These are phyloP conservation scores for Pythium oligandrum DNA, from an alignment of 352 stramenopile species.

Conservation along the genomic window DNA sequence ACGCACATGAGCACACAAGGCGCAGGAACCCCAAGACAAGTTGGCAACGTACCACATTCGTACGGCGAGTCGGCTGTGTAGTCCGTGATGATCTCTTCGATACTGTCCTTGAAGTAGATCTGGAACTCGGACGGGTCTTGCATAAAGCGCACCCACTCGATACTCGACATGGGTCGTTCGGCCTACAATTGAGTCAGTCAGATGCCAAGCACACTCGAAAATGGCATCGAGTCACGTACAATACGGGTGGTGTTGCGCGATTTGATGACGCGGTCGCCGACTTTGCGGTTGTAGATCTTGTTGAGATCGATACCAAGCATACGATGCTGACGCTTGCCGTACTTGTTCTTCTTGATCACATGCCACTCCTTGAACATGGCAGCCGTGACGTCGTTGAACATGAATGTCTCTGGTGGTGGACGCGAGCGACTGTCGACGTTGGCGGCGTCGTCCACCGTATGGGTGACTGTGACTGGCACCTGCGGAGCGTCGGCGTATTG, in stretches of 20 bases:
- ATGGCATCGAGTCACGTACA: conserved; percentile 37
- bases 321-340: conserved; percentile 84
- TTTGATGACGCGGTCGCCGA: conserved; percentile 85
- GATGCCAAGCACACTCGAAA: conserved; percentile 3
- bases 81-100: conserved; percentile 86
- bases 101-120: conserved; percentile 87
- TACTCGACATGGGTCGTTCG: conserved; percentile 80
- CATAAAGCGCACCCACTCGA: conserved; percentile 85
- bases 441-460: conserved; percentile 55
- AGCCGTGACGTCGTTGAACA: conserved; percentile 89
- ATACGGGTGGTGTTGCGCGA: conserved; percentile 87
- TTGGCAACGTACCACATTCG: conserved; percentile 66
- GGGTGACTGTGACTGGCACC: conserved; percentile 58
- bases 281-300: conserved; percentile 90
- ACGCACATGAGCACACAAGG: neutral
- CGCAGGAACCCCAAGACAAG: neutral
- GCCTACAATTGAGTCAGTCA: conserved; percentile 30
- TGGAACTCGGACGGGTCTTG: conserved; percentile 82
- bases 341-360: conserved; percentile 91
- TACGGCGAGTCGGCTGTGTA: conserved; percentile 88
- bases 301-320: conserved; percentile 87
- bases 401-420: conserved; percentile 82
- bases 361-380: conserved; percentile 90
- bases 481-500: conserved; percentile 83
- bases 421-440: conserved; percentile 65